Evolutionary conservation across 2,329 filamentous ascomycete genomes (phyloP), one percentile per base, ranked within the genome.

Genomic region (Aspergillus nomiae): DNA sequence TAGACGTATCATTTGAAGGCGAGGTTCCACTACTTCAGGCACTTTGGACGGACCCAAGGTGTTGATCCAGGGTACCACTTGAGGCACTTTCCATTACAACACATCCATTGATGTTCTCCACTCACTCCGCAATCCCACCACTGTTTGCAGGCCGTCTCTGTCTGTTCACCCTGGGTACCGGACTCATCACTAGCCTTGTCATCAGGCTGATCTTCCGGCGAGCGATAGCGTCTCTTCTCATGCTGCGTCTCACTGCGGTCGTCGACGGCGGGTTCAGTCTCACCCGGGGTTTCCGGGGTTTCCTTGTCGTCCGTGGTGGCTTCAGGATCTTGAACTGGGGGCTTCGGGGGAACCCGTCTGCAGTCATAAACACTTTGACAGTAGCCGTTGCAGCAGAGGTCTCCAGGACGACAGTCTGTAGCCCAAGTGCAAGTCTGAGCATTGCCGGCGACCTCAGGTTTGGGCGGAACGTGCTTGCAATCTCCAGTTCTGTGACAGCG

Each of bases 21-120:
- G 24, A 19, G 5, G 26, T 30, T 9, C 4, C 46, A 28, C 26
- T 50, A n/a, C 21, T 51, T 51, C 30, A 55, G 9, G 34, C 51
- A 55, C 19, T 38, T 55, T 8, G 51, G 51, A 26, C 51, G 51
- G 12, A 55, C 14, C 51, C 51, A 55, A 16, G 51, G 51, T 34
- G 51, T 55, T 3, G 51, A 26, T 24, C 51, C 51, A 55, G 51
- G 51, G 21, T 24, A 55, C 51, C 51, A 55, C 51, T 38, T 55
- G 0, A 41, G 12, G 11, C 51, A 55, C 24, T 55, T 38, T 26
- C 30, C 30, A 14, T 41, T 28, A 11, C 51, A 55, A 10, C 51
- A 55, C 12, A 34, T 34, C 51, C 51, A 55, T 26, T 38, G 51
- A 55, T 55, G 32, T 6, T 55, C 51, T 6, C 51, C 51, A 8